These are phyloP conservation scores for Trypanosoma mega DNA, from an alignment of 208 protist species.

Conservation along the genomic window DNA sequence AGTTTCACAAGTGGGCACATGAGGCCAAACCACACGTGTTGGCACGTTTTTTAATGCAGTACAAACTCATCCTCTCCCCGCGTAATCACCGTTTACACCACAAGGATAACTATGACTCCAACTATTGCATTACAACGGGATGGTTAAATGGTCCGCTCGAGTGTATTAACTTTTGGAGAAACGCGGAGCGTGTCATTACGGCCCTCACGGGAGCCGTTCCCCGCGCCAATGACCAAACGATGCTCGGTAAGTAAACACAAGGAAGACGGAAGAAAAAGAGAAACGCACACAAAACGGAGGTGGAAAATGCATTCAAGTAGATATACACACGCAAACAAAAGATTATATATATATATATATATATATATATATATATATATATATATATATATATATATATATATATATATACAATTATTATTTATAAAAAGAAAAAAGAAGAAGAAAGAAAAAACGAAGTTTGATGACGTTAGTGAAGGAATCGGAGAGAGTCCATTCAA, in stretches of 20 bases:
- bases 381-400: not conserved
- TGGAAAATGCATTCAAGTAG: not conserved
- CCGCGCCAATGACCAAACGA: constrained; percentile 73
- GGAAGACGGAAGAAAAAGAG: constrained; percentile 15
- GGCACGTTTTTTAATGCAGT: constrained; percentile 68
- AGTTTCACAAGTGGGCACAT: constrained; percentile 95
- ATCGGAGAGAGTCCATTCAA: not conserved
- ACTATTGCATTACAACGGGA: constrained; percentile 96
- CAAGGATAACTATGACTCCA: constrained; percentile 86
- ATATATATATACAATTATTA: constrained; percentile 1
- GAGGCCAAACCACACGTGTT: constrained; percentile 55
- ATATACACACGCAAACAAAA: not conserved
- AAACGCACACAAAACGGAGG: constrained; percentile 1
- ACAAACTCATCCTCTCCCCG: constrained; percentile 81
- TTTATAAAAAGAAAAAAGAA: not conserved
- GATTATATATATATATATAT: constrained; percentile 5
- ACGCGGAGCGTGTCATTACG: constrained; percentile 78
- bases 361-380: not conserved
- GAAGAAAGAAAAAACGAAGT: not conserved
- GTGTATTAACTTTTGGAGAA: constrained; percentile 88
- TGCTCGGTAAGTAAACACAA: constrained; percentile 66
- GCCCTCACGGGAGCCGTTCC: constrained; percentile 77
- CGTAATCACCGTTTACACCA: constrained; percentile 90
- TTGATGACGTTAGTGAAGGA: not conserved
- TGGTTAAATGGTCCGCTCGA: constrained; percentile 92